A percentile compares a stretch with the other conserved stretches of the same genome.
Conservation (phyloP, 495 filamentous ascomycete species). For the Viridothelium virens region DNA sequence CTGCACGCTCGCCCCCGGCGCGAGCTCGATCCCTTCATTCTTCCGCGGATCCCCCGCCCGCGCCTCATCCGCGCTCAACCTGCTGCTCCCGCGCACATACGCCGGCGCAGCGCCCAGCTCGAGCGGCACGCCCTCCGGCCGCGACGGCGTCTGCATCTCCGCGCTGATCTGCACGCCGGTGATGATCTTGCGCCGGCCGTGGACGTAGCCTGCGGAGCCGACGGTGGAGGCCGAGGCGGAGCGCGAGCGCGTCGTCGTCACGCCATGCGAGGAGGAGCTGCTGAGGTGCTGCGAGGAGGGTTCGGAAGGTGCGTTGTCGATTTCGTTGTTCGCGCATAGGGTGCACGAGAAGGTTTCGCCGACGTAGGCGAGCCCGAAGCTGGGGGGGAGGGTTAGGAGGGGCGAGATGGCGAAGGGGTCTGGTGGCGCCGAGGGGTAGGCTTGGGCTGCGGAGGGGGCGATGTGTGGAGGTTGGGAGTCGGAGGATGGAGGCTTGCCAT, state of each 20-base stretch:
- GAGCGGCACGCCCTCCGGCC: conserved; percentile 43
- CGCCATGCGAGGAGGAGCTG: not conserved
- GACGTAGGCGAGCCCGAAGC: conserved; percentile 90
- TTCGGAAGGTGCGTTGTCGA: conserved; percentile 29
- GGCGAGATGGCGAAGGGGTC: conserved; percentile 54
- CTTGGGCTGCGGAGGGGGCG: conserved; percentile 44
- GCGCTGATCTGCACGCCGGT: conserved; percentile 74
- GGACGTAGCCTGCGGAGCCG: conserved; percentile 12
- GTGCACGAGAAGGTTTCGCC: conserved; percentile 93
- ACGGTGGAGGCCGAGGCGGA: conserved; percentile 37
- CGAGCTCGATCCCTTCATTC: conserved; percentile 45
- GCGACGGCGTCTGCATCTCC: conserved; percentile 87
- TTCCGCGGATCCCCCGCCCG: conserved; percentile 31
- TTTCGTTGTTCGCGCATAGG: conserved; percentile 87
- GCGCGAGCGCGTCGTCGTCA: conserved; percentile 21
- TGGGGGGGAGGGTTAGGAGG: conserved; percentile 77
- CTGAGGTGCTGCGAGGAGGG: conserved; percentile 18
- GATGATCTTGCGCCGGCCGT: conserved; percentile 38
- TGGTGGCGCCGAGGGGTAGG: conserved; percentile 44
- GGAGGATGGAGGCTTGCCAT: conserved; percentile 11
- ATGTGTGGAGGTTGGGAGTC: conserved; percentile 39
- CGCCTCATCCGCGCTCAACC: conserved; percentile 14
- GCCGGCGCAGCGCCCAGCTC: conserved; percentile 38
- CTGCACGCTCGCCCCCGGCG: conserved; percentile 65
- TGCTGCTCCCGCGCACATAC: not conserved